Conservation (phyloP, 2,329 filamentous ascomycete genomes). For the Colletotrichum horii region DNA sequence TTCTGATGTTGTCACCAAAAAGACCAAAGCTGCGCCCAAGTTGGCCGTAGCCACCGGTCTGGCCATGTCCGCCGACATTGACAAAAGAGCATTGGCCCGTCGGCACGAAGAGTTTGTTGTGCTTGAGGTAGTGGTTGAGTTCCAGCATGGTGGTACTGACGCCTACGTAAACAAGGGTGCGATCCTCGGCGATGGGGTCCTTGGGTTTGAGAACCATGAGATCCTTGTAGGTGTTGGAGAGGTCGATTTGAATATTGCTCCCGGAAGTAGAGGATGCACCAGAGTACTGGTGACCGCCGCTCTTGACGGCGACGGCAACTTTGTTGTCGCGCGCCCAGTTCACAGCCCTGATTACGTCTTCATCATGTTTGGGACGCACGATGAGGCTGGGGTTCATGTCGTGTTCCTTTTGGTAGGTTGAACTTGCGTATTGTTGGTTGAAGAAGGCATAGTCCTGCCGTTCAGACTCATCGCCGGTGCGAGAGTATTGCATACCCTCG, state of each 20-base stretch:
- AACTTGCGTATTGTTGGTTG: slow-evolving; percentile 47
- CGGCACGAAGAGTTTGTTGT: slow-evolving; percentile 48
- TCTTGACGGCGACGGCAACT: slow-evolving; percentile 49
- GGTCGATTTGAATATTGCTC: slow-evolving; percentile 51
- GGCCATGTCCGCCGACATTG: slow-evolving; percentile 50
- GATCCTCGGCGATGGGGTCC: slow-evolving; percentile 37
- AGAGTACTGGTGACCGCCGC: slow-evolving; percentile 55
- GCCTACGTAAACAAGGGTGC: slow-evolving; percentile 40
- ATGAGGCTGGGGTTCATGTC: slow-evolving; percentile 50
- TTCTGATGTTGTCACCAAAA: slow-evolving; percentile 57
- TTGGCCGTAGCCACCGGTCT: slow-evolving; percentile 54
- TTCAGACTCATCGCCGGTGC: not conserved
- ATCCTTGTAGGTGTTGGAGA: slow-evolving; percentile 42
- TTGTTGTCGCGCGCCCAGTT: slow-evolving; percentile 44
- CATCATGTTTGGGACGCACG: slow-evolving; percentile 44
- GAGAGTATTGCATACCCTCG: slow-evolving; percentile 11
- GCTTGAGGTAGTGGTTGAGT: slow-evolving; percentile 45
- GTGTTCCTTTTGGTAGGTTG: slow-evolving; percentile 43
- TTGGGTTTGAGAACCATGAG: slow-evolving; percentile 30
- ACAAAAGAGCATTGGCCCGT: slow-evolving; percentile 51
- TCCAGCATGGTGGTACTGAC: slow-evolving; percentile 47
- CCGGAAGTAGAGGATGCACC: slow-evolving; percentile 51
- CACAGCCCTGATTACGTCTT: slow-evolving; percentile 45
- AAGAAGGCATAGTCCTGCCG: slow-evolving; percentile 6
- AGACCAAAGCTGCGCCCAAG: slow-evolving; percentile 56